Evolutionary conservation across 106 monocot species (phyloP).

Genomic region (Platanthera zijinensis): DNA sequence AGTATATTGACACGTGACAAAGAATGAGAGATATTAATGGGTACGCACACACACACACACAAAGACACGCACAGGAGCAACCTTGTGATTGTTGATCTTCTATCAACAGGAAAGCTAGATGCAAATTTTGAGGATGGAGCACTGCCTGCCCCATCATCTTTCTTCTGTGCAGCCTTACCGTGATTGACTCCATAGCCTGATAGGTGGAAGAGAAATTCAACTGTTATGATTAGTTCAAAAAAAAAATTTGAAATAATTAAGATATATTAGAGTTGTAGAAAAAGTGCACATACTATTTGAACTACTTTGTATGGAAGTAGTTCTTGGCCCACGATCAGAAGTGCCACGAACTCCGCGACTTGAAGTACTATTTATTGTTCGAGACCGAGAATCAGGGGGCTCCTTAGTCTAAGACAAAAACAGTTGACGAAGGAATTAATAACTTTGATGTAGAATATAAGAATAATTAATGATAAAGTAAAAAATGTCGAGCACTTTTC

Average conservation of each 20-base stretch:
- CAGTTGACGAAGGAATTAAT: not conserved
- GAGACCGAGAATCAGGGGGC: conserved; percentile 39
- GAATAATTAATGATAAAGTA: not conserved
- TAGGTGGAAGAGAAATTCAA: conserved; percentile 2
- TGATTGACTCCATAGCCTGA: conserved; percentile 22
- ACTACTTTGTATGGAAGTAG: conserved; percentile 23
- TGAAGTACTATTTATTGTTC: conserved; percentile 30
- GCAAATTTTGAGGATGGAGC: conserved; percentile 26
- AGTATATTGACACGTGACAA: not conserved
- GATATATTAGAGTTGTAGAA: not conserved
- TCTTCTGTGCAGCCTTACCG: conserved; percentile 32
- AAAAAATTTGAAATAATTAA: not conserved
- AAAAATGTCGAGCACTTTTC: not conserved
- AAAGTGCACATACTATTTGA: conserved; percentile 26
- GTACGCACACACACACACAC: not conserved
- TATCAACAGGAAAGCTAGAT: conserved; percentile 18
- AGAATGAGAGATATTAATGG: not conserved
- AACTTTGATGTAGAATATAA: not conserved
- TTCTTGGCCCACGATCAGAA: conserved; percentile 32
- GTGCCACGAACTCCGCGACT: conserved; percentile 37
- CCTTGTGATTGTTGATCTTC: conserved; percentile 25
- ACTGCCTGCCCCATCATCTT: conserved; percentile 38
- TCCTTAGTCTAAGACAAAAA: conserved; percentile 50
- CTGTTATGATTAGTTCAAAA: conserved; percentile 2
- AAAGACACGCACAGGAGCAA: conserved; percentile 5